Evolutionary conservation across 129 eudicot species (phyloP).

Genomic region (Centaurea solstitialis): DNA sequence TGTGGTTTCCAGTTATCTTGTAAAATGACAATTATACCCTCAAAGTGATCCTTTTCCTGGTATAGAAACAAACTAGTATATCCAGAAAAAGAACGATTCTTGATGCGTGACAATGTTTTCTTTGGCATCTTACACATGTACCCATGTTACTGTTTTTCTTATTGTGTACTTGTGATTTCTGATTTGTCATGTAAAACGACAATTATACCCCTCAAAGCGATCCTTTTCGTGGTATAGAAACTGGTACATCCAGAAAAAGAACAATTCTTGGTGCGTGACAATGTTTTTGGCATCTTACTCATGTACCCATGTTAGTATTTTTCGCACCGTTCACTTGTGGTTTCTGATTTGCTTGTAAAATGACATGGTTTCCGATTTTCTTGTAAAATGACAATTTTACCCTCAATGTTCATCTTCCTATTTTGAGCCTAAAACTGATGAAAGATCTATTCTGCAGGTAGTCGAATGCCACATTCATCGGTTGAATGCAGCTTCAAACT

Average conservation of each 20-base stretch:
- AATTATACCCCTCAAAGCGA: background rate
- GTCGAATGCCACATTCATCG: constrained; percentile 9
- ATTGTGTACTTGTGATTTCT: background rate
- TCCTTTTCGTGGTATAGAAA: background rate
- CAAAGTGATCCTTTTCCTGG: background rate
- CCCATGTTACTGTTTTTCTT: background rate
- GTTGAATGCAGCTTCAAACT: constrained; percentile 20
- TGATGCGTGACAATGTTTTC: background rate
- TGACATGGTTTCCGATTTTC: constrained; percentile 6
- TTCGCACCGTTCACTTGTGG: background rate
- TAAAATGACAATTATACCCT: constrained; percentile 15
- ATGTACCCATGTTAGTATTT: constrained; percentile 1
- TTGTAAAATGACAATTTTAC: constrained; percentile 16
- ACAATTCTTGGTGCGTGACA: background rate
- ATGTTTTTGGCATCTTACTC: background rate
- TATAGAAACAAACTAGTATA: constrained; percentile 4
- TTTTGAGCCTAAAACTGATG: constrained; percentile 11
- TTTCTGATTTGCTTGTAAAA: constrained; percentile 8
- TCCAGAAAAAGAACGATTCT: background rate
- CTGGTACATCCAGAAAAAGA: background rate
- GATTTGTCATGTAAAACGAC: constrained; percentile 13
- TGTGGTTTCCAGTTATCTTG: background rate
- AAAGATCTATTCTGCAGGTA: constrained; percentile 23
- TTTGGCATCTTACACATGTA: constrained; percentile 1
- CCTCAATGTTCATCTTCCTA: background rate